Conservation (phyloP, 768 basidiomycete genomes). For the Tulasnella sp. region DNA sequence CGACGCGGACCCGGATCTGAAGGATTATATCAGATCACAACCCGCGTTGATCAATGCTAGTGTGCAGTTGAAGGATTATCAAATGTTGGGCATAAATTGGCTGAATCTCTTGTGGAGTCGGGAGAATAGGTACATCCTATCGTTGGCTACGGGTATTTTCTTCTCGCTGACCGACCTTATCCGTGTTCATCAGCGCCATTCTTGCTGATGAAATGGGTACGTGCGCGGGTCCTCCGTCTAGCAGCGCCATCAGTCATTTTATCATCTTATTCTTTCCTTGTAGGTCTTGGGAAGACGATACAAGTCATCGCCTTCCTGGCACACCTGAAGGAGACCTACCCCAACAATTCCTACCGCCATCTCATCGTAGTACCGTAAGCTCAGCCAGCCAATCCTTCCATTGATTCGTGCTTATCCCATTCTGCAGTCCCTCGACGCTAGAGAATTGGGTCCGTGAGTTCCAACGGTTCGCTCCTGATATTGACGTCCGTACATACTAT, state of each 20-base stretch:
- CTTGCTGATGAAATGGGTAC: constrained; percentile 98
- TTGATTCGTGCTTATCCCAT: background rate
- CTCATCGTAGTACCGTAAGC: constrained; percentile 91
- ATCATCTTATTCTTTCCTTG: background rate
- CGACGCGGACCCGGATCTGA: constrained; percentile 28
- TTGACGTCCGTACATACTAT: constrained; percentile 86
- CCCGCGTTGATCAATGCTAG: constrained; percentile 55
- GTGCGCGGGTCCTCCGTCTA: constrained; percentile 22
- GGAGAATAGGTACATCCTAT: constrained; percentile 60
- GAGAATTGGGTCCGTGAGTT: constrained; percentile 99
- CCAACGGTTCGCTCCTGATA: constrained; percentile 73
- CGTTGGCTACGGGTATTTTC: too few relatives aligned
- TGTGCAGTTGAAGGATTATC: constrained; percentile 88
- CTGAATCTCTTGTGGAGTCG: constrained; percentile 74
- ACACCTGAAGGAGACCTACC: constrained; percentile 68
- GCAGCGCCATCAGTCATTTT: background rate
- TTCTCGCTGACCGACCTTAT: too few relatives aligned
- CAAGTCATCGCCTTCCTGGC: constrained; percentile 98
- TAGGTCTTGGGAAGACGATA: constrained; percentile 95
- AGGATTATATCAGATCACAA: constrained; percentile 60
- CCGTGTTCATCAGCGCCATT: constrained; percentile 27
- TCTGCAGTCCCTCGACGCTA: constrained; percentile 73
- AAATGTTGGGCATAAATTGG: constrained; percentile 97
- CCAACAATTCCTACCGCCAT: constrained; percentile 84
- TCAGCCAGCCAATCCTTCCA: background rate